Base-by-base conservation (phyloP, 345 rosid genomes). In the Triadica sebifera region DNA sequence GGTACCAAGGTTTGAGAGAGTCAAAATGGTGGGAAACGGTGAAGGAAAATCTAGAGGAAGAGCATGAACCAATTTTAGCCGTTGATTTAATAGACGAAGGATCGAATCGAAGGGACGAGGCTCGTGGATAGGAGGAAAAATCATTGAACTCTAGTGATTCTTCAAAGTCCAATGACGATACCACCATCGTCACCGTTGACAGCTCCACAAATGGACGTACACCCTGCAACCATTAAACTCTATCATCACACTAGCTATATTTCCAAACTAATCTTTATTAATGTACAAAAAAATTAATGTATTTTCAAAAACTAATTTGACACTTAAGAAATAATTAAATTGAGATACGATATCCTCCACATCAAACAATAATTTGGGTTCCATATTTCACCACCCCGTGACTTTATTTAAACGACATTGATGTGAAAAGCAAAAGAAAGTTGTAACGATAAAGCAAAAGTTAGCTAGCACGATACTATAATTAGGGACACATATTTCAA, bases 21-120 rank as follows among this genome's bases (percentile, higher is more conserved):
- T 93, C 92, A 70, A 89, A 91, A 80, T 91, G 88, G 63, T 86
- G 96, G 70, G 97, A 84, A 29, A 93, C 99, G 8, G 94, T 90
- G 90, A 95, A 93, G 60, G 96, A 86, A 83, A 95, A 95, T 52
- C 99, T 82, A 51, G 98, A 93, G 39, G 99, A 95, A 43, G 98
- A 87, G 78, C 87, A 85, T 0, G 99, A 84, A 39, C 96, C 94
- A 29, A 90, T 75, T 87, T 84, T 88, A 58, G 89, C 89, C 80
- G 90, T 83, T 58, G 99, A 87, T 64, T 69, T 80, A 6, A 83
- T 79, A 2, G 96, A 85, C 37, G 88, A 80, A 1, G 90, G 50
- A 59, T 91, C 97, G 50, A 88, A 91, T 50, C 99, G 85, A 76
- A 95, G 88, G 55, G 99, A 95, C 0, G 97, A 72, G 17, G 93